Conservation (phyloP, 2,329 filamentous ascomycete species). For the Trichoderma atrobrunneum region DNA sequence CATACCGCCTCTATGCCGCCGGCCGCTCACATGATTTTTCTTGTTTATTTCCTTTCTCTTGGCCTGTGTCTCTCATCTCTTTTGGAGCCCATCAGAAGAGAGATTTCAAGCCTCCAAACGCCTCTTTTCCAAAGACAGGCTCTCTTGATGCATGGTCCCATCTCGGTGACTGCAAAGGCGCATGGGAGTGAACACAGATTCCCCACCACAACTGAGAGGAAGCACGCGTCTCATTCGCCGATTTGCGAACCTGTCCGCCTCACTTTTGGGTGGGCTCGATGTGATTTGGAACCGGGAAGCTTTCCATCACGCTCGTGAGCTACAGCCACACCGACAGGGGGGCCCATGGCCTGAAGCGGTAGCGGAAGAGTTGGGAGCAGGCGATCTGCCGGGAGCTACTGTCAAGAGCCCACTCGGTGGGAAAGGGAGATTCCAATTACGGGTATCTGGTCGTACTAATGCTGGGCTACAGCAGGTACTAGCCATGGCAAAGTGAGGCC, state of each 20-base stretch:
- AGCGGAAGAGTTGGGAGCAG: not conserved
- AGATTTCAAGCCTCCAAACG: not conserved
- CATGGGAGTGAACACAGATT: not conserved
- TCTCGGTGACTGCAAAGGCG: not conserved
- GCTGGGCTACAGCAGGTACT: not conserved
- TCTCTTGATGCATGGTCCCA: not conserved
- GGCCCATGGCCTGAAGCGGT: not conserved
- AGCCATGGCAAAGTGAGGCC: not conserved
- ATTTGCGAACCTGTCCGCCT: not conserved
- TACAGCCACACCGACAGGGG: not conserved
- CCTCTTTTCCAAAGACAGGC: not conserved
- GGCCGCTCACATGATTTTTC: not conserved
- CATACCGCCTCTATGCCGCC: not conserved
- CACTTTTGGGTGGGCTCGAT: not conserved
- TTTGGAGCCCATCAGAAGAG: not conserved
- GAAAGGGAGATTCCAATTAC: not conserved
- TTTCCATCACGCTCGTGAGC: not conserved
- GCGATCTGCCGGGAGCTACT: not conserved
- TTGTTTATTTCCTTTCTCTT: not conserved
- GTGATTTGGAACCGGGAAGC: not conserved
- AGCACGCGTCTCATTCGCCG: not conserved
- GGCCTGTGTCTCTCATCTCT: not conserved
- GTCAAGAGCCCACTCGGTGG: not conserved
- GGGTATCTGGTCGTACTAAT: not conserved
- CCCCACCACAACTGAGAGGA: not conserved